Evolutionary conservation across 2,329 filamentous ascomycete genomes (phyloP), one percentile per base, ranked within the genome.

Genomic region (Beauveria pseudobassiana): DNA sequence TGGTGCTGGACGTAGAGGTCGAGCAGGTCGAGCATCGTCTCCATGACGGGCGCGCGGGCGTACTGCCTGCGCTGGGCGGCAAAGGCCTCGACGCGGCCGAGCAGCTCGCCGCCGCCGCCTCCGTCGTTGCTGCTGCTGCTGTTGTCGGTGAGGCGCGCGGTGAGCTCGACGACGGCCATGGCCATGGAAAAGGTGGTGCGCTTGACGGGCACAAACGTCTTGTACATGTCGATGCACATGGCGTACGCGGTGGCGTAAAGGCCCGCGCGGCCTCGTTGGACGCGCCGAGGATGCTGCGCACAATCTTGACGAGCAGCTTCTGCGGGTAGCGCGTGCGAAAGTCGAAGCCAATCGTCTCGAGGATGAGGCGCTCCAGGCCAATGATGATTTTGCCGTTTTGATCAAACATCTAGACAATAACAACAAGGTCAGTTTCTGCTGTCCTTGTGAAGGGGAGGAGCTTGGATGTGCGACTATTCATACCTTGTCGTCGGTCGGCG

Each of bases 261-360:
- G 80, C 76, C 59, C 78, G 81, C 5, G 82, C 79, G 0, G 63
- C 38, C 8, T 84, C 78, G 5, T 78, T 74, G 2, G 66, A 67
- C 12, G 59, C 28, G 40, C 73, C 75, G 18, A 83, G 71, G 61
- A 88, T 80, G 51, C 77, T 76, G 69, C 87, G 84, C 56, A 87
- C 81, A 28, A 96, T 81, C 76, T 98, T 98, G 67, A 91, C 82
- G 48, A 98, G 79, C 24, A 91, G 81, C 65, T 92, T 90, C 68
- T 97, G 91, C 0, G 93, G 92, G 69, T 96, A 89, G 43, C 92
- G 87, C 62, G 87, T 93, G 42, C 93, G 87, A 71, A 98, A 98
- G 74, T 99, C 93, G 74, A 99, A 99, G 64, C 90, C 88, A 34
- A 93, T 89, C 2, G 91, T 89, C 75, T 99, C 95, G 57, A 99